These are phyloP conservation scores for Fusarium solani-melongenae DNA, from an alignment of 2,329 filamentous ascomycete species.

Conservation along the genomic window DNA sequence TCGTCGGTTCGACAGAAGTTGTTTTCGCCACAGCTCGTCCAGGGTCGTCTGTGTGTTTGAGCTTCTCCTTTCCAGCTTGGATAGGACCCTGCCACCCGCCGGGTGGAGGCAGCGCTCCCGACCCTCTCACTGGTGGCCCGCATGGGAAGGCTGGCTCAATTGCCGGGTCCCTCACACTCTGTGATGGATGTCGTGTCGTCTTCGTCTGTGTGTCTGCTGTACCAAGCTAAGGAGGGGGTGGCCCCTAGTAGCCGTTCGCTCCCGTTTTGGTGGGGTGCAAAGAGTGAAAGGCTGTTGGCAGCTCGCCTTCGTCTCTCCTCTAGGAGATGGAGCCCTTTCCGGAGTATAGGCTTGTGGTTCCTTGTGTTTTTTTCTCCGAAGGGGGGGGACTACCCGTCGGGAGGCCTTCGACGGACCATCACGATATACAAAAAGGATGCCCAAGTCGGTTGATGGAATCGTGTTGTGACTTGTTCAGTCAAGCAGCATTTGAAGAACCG, in stretches of 20 bases:
- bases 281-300: conserved; percentile 18
- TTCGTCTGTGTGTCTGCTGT: not conserved
- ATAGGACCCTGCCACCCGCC: conserved; percentile 30
- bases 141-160: conserved; percentile 18
- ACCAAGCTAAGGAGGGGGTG: conserved; percentile 11
- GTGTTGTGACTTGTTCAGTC: conserved; percentile 22
- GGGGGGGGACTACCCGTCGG: conserved; percentile 20
- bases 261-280: conserved; percentile 37
- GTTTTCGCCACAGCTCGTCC: conserved; percentile 43
- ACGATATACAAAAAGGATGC: conserved; percentile 47
- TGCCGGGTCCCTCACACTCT: conserved; percentile 32
- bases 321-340: conserved; percentile 38
- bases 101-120: conserved; percentile 35
- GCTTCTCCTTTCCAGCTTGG: conserved; percentile 33
- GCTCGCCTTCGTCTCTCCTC: conserved; percentile 12
- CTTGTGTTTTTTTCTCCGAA: conserved; percentile 18
- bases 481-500: conserved; percentile 40
- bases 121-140: conserved; percentile 32
- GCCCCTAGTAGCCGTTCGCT: conserved; percentile 43
- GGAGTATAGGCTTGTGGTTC: conserved; percentile 23
- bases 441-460: conserved; percentile 25
- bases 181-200: conserved; percentile 20
- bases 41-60: conserved; percentile 28
- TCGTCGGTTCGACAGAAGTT: conserved; percentile 33
- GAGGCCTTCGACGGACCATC: conserved; percentile 42